Evolutionary conservation across 441 rosid genomes (phyloP), one percentile per base, ranked within the genome.

Genomic region (Adansonia madagascariensis): DNA sequence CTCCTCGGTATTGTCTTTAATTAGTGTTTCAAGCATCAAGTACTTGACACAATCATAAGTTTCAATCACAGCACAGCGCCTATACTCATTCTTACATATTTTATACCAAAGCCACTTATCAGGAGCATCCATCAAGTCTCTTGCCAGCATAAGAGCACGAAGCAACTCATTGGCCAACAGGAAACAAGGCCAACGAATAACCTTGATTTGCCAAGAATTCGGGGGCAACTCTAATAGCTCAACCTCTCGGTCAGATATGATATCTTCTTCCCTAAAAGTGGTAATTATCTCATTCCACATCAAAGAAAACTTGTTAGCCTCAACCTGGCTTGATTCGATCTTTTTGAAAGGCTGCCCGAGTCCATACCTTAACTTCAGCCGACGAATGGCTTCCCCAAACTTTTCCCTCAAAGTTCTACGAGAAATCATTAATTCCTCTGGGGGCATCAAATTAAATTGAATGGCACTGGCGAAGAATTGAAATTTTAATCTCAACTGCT

Each of bases 241-340:
- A 49, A 91, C 86, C 82, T 92, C 98, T 9, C 49, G 72, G 76
- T 94, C 96, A 80, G 97, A 90, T 74, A 94, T 86, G 52, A 92
- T 91, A 87, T 94, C 97, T 81, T 94, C 98, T 81, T 94, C 97
- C 86, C 98, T 87, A 81, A 94, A 92, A 60, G 81, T 89, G 50
- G 77, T 24, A 78, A 92, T 87, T 52, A 92, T 89, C 87, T 91
- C 96, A 81, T 94, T 92, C 98, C 98, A 94, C 65, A 94, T 84
- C 88, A 91, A 80, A 24, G 97, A 90, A 84, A 94, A 94, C 79
- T 86, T 94, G 77, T 82, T 89, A 63, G 97, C 91, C 89, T 89
- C 94, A 8, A 89, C 88, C 80, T 90, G 95, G 81, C 89, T 91
- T 49, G 97, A 91, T 86, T 94, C 94, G 59, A 94, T 89, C 86